Base-by-base conservation (phyloP, 129 eudicot species). In the Sambucus nigra region DNA sequence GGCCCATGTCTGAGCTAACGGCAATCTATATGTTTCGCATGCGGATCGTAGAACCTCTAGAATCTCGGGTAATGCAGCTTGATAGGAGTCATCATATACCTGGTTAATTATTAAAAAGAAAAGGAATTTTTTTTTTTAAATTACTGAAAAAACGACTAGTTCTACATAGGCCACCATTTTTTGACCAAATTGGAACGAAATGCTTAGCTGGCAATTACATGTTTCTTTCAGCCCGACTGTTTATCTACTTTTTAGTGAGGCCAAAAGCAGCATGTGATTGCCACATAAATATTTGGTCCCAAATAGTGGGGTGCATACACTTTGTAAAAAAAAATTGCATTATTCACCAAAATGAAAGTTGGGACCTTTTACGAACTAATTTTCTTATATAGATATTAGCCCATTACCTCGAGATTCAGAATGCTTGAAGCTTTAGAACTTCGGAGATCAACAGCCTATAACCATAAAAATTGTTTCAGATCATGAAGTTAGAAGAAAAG, bases 1-100 rank as follows among this genome's bases (percentile, higher is more conserved):
- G 18, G 77, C 76, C 99, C 99, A 91, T 18, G 95, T 80, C 42
- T 85, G 99, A 58, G 94, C 99, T 59, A 91, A 72, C 2, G 99
- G 99, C 57, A 91, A 61, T 18, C 75, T 69, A 46, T 86, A 87
- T 39, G 79, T 72, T 16, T 35, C 63, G 60, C 99, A 82, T n/a
- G 87, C 79, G 12, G 79, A 60, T 73, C 61, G 71, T 7, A 86
- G 56, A 25, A 88, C 70, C 48, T 91, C 87, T 18, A 56, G 60
- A 59, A 91, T 82, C 61, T 91, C 99, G 2, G 93, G 79, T 55
- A 89, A 72, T 25, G 86, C 83, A 35, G 86, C 78, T 77, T 81
- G 79, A 61, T 63, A 76, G 69, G 83, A 81, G 54, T 66, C 70
- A 42, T 67, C 73, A 68, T 15, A 22, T 41, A 62, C 70, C 94